Evolutionary conservation across 495 filamentous ascomycete genomes (phyloP).

Genomic region (Penicillium cosmopolitanum): DNA sequence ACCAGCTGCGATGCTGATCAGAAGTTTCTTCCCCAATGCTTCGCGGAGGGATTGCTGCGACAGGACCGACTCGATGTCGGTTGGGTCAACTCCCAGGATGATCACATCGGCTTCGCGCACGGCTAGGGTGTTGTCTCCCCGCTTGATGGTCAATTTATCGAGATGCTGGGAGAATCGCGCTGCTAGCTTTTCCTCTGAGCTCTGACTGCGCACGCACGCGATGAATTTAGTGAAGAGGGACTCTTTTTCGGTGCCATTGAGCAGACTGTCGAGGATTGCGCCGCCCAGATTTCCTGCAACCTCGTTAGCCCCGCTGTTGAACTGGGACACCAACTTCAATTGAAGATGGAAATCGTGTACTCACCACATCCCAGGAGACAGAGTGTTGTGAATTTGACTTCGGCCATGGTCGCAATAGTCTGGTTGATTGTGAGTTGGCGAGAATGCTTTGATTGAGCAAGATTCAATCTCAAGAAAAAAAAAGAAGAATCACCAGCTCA

Average conservation of each 20-base stretch:
- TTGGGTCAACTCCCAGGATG: constrained; percentile 39
- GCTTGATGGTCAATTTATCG: constrained; percentile 21
- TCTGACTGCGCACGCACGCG: constrained; percentile 38
- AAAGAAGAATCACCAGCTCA: not conserved
- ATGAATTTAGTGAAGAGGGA: constrained; percentile 31
- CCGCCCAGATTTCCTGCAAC: constrained; percentile 41
- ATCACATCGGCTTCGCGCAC: constrained; percentile 30
- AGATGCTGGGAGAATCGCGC: constrained; percentile 22
- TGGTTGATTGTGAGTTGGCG: too few species aligned
- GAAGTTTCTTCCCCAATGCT: constrained; percentile 32
- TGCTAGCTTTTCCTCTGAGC: constrained; percentile 22
- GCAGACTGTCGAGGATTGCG: constrained; percentile 39
- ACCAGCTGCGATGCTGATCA: constrained; percentile 50
- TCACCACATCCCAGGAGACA: constrained; percentile 45
- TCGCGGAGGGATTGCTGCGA: constrained; percentile 27
- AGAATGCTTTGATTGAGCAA: too few species aligned
- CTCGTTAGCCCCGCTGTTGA: constrained; percentile 1
- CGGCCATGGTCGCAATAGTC: constrained; percentile 14
- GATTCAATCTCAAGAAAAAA: too few species aligned
- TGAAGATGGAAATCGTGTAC: constrained; percentile 4
- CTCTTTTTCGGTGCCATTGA: constrained; percentile 17
- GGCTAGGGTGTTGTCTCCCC: constrained; percentile 24
- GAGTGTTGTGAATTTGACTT: constrained; percentile 28
- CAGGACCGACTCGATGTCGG: constrained; percentile 31
- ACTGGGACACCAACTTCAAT: not conserved